phyloP scores from a whole-genome alignment of 192 early-diverging fungal genomes.

The Pecoramyces ruminantium region DNA sequence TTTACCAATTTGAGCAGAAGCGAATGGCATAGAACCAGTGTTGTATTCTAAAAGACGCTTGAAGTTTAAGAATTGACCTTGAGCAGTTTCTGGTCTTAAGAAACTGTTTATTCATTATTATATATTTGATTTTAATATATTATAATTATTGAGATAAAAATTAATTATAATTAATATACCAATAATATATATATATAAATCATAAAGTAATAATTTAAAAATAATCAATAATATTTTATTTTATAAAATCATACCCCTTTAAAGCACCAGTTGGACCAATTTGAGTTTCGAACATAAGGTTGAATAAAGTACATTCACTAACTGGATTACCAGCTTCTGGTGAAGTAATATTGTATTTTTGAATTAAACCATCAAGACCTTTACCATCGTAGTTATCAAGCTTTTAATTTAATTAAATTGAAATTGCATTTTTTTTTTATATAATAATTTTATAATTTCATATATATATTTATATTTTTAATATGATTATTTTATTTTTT shows the following conservation, averaged over 20 bases:
- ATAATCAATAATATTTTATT: too few relatives aligned
- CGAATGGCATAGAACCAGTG: conserved; percentile 97
- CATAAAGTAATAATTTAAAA: too few relatives aligned
- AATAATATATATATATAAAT: too few relatives aligned
- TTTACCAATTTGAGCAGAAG: conserved; percentile 91
- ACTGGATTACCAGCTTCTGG: conserved; percentile 86
- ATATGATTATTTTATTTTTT: too few relatives aligned
- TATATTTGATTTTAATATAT: too few relatives aligned
- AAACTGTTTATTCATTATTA: conserved; percentile 23
- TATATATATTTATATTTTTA: too few relatives aligned
- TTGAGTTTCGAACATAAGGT: conserved; percentile 96
- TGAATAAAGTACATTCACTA: conserved; percentile 81
- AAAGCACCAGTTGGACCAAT: conserved; percentile 94
- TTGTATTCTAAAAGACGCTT: conserved; percentile 92
- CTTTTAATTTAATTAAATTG: conserved; percentile 18
- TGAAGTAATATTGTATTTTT: conserved; percentile 64
- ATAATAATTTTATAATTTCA: too few relatives aligned
- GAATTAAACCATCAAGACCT: conserved; percentile 70
- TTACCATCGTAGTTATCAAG: conserved; percentile 89
- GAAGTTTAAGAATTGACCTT: conserved; percentile 99
- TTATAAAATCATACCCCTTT: conserved; percentile 39
- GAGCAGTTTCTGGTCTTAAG: conserved; percentile 97
- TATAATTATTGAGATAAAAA: too few relatives aligned
- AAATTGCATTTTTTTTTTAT: too few relatives aligned
- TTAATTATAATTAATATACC: too few relatives aligned